Evolutionary conservation across 805 yeast species (phyloP), one percentile per base, ranked within the genome.

Genomic region (Blastobotrys attinorum): DNA sequence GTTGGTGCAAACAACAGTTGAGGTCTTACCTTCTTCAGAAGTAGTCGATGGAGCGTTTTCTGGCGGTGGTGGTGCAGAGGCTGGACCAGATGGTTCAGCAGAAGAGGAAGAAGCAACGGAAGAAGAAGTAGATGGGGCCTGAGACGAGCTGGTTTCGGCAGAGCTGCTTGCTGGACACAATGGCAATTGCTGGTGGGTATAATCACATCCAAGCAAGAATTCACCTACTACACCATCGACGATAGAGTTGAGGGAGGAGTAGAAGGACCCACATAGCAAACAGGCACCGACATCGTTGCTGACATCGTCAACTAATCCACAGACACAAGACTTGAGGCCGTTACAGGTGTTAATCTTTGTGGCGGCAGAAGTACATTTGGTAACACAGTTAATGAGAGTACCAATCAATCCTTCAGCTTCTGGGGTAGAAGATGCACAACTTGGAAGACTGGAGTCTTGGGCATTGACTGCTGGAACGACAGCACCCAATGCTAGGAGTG

Each of bases 301-400:
- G 25, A 39, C 49, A 18, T 45, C 48, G 7, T 40, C 47, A 15
- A 44, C 37, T 31, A 45, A 35, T 7, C 38, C 47, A n/a, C 46
- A 47, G 20, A 46, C 47, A 25, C 47, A 43, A n/a, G 15, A 42
- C 18, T 36, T 41, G 16, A 46, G 39, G 21, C 47, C 46, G 33
- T 40, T 37, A 32, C 48, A 48, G 35, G 45, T 37, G 22, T 45
- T 36, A 17, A 45, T 17, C 17, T 27, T 20, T n/a, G 40, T 27
- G 6, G 40, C 21, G 8, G 47, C 47, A 5, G 31, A 23, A 31
- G 46, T 42, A 38, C 48, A 37, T 38, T 41, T 13, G 40, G 43
- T 18, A 41, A 48, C 22, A 44, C 48, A 40, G n/a, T 37, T 35
- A 17, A 20, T 31, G 11, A 45, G 35, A 33, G 45, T 37, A 18